Percentiles rank a stretch among this genome's conserved stretches.
These are phyloP conservation scores for Parachlorella kessleri DNA, from an alignment of 139 green algal genomes.

Conservation along the genomic window DNA sequence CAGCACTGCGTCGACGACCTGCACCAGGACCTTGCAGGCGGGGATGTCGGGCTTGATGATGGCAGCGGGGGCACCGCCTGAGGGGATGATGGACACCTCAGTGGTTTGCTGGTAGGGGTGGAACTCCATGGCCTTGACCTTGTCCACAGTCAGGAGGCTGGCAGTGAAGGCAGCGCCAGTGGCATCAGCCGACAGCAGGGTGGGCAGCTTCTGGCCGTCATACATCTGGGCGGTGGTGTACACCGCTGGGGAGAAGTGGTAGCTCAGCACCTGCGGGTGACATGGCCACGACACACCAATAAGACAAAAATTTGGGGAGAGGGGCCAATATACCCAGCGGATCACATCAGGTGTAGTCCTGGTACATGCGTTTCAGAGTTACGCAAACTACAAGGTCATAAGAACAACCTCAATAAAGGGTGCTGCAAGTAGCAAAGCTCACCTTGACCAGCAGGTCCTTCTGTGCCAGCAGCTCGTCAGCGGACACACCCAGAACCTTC, in stretches of 20 bases:
- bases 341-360: too few species aligned
- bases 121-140: not conserved
- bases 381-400: too few species aligned
- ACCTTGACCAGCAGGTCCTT: slow-evolving; percentile 12
- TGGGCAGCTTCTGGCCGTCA: slow-evolving; percentile 16
- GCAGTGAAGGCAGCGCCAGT: too few species aligned
- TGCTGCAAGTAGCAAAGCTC: too few species aligned
- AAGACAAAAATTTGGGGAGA: too few species aligned
- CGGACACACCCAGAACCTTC: slow-evolving; percentile 4
- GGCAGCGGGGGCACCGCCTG: not conserved
- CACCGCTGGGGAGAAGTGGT: slow-evolving; percentile 35
- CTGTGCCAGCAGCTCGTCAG: not conserved
- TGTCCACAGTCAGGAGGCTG: not conserved
- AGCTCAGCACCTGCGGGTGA: slow-evolving; percentile 22
- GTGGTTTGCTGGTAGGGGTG: not conserved
- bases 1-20: not conserved
- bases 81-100: not conserved
- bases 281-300: too few species aligned
- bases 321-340: too few species aligned
- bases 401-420: too few species aligned
- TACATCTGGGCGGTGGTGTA: not conserved
- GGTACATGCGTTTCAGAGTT: too few species aligned
- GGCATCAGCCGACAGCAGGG: slow-evolving; percentile 16
- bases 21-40: not conserved
- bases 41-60: not conserved